Conservation (phyloP, 371 early-diverging fungal species). For the Funneliformis caledonium region DNA sequence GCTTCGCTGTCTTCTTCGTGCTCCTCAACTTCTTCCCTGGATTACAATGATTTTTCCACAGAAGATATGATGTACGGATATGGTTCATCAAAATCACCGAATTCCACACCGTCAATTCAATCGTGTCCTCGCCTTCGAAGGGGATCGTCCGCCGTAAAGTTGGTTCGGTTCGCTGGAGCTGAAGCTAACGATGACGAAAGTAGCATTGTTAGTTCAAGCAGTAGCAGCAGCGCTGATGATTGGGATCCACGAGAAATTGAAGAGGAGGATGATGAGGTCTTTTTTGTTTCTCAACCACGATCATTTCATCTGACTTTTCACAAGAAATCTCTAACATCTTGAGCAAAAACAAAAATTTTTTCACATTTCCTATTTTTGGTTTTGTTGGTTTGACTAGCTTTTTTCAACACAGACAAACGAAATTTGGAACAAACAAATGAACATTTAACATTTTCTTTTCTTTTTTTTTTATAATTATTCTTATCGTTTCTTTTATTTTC, state of each 20-base stretch:
- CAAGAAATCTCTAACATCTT: too few species aligned
- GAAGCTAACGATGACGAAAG: constrained; percentile 2
- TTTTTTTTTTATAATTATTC: too few species aligned
- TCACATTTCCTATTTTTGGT: too few species aligned
- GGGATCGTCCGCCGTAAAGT: background rate
- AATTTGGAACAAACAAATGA: too few species aligned
- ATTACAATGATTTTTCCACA: background rate
- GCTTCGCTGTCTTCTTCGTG: constrained; percentile 8
- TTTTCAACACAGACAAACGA: too few species aligned
- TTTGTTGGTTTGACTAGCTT: too few species aligned
- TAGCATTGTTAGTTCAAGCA: constrained; percentile 2
- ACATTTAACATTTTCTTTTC: too few species aligned
- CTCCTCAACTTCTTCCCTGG: background rate
- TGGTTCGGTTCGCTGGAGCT: background rate
- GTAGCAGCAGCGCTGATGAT: background rate
- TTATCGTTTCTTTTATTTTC: too few species aligned
- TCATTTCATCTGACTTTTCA: too few species aligned
- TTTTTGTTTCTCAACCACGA: background rate
- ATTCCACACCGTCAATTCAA: background rate
- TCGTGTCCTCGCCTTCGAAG: background rate
- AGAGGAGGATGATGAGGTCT: constrained; percentile 18
- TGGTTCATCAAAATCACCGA: background rate
- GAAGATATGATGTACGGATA: constrained; percentile 15
- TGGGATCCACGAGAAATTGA: constrained; percentile 3
- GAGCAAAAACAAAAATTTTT: too few species aligned